Percentiles rank a stretch among this genome's conserved stretches.
These are phyloP conservation scores for Ajuga chamaepitys DNA, from an alignment of 257 asterid genomes.

Conservation along the genomic window DNA sequence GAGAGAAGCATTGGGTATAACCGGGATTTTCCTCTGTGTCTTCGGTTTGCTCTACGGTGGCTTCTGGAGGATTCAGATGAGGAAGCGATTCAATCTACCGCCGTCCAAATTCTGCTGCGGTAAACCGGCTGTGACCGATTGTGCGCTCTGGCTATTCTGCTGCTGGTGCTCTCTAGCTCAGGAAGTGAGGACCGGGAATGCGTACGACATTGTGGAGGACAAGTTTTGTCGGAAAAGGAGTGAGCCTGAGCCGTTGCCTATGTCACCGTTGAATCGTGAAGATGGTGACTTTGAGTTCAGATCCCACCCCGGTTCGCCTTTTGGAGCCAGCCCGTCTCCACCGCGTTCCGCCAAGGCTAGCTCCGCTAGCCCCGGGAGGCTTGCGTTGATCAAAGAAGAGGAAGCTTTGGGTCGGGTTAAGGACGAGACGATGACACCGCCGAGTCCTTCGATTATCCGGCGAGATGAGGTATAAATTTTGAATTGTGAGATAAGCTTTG, in stretches of 20 bases:
- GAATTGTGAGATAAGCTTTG: not conserved
- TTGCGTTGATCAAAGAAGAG: slow-evolving; percentile 28
- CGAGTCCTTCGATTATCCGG: slow-evolving; percentile 31
- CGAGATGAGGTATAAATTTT: slow-evolving; percentile 33
- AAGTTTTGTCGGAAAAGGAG: slow-evolving; percentile 42
- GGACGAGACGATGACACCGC: slow-evolving; percentile 44
- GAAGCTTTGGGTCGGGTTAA: slow-evolving; percentile 23
- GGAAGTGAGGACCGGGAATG: slow-evolving; percentile 81
- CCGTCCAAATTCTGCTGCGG: slow-evolving; percentile 48
- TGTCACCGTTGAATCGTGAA: slow-evolving; percentile 51
- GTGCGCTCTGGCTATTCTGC: slow-evolving; percentile 84
- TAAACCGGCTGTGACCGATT: slow-evolving; percentile 56
- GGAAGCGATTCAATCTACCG: slow-evolving; percentile 76
- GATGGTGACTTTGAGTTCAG: slow-evolving; percentile 39
- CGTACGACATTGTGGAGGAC: slow-evolving; percentile 68
- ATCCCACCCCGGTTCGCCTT: slow-evolving; percentile 6
- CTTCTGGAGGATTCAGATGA: slow-evolving; percentile 94
- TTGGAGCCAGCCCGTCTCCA: slow-evolving; percentile 8
- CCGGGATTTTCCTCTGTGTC: slow-evolving; percentile 70
- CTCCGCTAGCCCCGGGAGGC: slow-evolving; percentile 46
- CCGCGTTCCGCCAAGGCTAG: not conserved
- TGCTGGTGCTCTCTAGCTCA: slow-evolving; percentile 91
- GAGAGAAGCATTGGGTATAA: slow-evolving; percentile 54
- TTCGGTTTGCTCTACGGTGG: slow-evolving; percentile 90
- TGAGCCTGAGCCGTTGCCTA: slow-evolving; percentile 13